Conservation (phyloP, 257 asterid species). For the Solanum phureja region DNA sequence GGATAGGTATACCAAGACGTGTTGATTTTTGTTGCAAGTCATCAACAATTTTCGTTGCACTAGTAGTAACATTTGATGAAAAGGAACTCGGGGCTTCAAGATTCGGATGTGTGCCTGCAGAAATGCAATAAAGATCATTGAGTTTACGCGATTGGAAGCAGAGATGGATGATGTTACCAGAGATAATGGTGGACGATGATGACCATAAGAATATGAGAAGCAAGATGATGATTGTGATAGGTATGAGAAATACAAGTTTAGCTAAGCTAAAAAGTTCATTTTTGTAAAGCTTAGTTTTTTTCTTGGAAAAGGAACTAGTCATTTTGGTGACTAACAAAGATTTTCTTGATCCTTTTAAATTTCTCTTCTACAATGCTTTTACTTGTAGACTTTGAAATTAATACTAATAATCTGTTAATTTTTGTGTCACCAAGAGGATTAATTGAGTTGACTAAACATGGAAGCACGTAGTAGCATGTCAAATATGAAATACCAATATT, state of each 20-base stretch:
- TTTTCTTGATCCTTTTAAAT: not conserved
- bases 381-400: not conserved
- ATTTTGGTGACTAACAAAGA: not conserved
- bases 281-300: not conserved
- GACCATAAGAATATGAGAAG: constrained; percentile 45
- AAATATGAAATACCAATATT: not conserved
- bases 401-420: not conserved
- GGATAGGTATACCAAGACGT: not conserved
- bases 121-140: constrained; percentile 45
- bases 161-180: constrained; percentile 38
- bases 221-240: constrained; percentile 24
- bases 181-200: constrained; percentile 39
- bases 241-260: not conserved
- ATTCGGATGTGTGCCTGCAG: constrained; percentile 47
- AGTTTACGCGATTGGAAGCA: constrained; percentile 58
- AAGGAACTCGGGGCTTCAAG: not conserved
- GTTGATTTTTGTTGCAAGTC: not conserved
- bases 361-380: not conserved
- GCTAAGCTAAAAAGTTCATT: not conserved
- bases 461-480: not conserved
- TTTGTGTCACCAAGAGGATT: not conserved
- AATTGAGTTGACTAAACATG: not conserved
- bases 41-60: not conserved
- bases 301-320: not conserved
- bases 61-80: not conserved